phyloP scores from a whole-genome alignment of 2,329 filamentous ascomycete species.

The Colletotrichum spinosum region DNA sequence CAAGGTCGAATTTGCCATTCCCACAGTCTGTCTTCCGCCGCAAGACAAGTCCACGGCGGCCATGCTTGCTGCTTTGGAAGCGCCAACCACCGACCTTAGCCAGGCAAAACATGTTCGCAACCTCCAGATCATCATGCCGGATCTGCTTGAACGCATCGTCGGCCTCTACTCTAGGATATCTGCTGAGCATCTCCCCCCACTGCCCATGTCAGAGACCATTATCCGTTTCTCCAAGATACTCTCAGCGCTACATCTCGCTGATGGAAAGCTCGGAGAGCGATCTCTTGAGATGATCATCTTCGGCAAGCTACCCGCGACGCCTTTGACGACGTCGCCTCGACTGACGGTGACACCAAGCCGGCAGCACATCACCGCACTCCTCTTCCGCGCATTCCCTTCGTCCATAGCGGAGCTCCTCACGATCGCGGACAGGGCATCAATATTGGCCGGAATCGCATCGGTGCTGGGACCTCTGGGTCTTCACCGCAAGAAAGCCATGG shows the following conservation, averaged over 20 bases:
- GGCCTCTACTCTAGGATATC: conserved; percentile 79
- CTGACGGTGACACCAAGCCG: conserved; percentile 68
- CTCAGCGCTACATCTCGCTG: conserved; percentile 72
- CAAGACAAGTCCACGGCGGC: conserved; percentile 57
- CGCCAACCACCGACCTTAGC: conserved; percentile 49
- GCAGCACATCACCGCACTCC: conserved; percentile 71
- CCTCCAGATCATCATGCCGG: conserved; percentile 72
- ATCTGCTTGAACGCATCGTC: conserved; percentile 80
- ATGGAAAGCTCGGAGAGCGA: conserved; percentile 70
- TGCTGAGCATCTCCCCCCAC: conserved; percentile 76
- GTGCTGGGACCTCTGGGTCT: conserved; percentile 84
- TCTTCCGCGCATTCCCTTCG: conserved; percentile 79
- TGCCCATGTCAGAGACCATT: conserved; percentile 78
- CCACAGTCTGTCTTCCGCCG: conserved; percentile 63
- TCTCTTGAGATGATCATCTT: conserved; percentile 75
- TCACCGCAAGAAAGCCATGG: conserved; percentile 90
- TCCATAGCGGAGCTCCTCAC: conserved; percentile 75
- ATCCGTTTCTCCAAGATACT: conserved; percentile 80
- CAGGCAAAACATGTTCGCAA: conserved; percentile 66
- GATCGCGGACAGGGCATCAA: conserved; percentile 79
- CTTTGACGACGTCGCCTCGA: conserved; percentile 64
- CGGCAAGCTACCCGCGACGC: conserved; percentile 65
- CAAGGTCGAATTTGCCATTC: conserved; percentile 85
- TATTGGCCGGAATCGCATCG: conserved; percentile 88
- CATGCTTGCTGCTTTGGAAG: conserved; percentile 39